Conservation (phyloP, 345 rosid species). For the Durio zibethinus region DNA sequence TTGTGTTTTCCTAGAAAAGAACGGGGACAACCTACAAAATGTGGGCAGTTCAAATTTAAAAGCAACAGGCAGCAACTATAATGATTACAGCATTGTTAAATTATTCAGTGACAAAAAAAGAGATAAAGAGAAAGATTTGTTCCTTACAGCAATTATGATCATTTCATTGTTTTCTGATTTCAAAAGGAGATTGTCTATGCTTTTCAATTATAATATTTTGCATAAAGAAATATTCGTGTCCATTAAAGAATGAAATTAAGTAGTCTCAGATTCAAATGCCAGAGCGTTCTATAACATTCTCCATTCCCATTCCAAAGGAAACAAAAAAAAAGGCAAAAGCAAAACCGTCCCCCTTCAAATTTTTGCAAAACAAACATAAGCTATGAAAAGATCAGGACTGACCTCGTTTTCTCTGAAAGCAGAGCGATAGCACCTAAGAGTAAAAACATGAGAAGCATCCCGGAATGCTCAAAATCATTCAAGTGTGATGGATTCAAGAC, state of each 20-base stretch:
- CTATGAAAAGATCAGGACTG: neutral
- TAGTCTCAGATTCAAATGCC: no score
- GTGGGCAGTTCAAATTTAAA: neutral
- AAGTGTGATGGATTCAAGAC: constrained; percentile 78
- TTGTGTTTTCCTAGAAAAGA: neutral
- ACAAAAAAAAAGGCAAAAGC: neutral
- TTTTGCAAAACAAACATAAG: neutral
- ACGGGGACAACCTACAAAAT: neutral
- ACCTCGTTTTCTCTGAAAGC: constrained; percentile 85
- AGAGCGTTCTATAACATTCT: no score
- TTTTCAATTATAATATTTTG: neutral
- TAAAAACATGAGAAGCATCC: constrained; percentile 97
- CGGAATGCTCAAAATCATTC: constrained; percentile 94
- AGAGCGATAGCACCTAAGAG: constrained; percentile 61
- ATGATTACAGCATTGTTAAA: neutral
- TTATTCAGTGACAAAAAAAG: neutral
- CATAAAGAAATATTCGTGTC: neutral
- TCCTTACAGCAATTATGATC: neutral
- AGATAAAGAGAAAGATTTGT: neutral
- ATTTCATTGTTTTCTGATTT: neutral
- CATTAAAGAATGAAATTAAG: no score
- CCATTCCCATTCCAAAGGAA: neutral
- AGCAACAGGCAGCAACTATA: neutral
- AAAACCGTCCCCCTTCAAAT: neutral
- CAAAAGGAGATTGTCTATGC: neutral